phyloP scores from a whole-genome alignment of 1,139 yeast species.

The Zygosaccharomyces pseudobailii region DNA sequence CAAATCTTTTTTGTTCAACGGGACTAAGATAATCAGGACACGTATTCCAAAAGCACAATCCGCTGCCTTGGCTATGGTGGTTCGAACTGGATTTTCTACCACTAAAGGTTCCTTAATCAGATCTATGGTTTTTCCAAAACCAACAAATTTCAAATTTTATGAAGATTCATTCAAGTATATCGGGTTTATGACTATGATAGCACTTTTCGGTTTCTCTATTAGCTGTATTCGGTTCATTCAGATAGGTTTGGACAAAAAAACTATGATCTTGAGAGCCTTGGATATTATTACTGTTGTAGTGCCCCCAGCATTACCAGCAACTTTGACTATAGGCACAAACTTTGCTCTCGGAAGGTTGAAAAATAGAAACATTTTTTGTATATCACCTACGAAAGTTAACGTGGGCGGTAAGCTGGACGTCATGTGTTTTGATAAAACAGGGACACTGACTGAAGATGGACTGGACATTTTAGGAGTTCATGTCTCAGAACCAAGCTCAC shows the following conservation, averaged over 20 bases:
- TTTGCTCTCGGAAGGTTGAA: constrained; percentile 80
- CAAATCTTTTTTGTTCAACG: constrained; percentile 74
- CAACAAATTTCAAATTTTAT: constrained; percentile 88
- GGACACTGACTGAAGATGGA: constrained; percentile 96
- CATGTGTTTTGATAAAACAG: constrained; percentile 93
- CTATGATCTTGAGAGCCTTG: constrained; percentile 81
- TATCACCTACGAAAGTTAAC: constrained; percentile 88
- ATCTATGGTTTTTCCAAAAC: constrained; percentile 95
- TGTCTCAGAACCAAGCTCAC: constrained; percentile 41
- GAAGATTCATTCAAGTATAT: constrained; percentile 92
- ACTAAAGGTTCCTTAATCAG: constrained; percentile 94
- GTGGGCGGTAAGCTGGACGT: constrained; percentile 91
- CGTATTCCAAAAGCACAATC: constrained; percentile 50
- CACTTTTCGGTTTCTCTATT: constrained; percentile 74
- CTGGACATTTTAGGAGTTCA: constrained; percentile 88
- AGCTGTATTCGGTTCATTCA: constrained; percentile 79
- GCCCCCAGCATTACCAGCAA: constrained; percentile 98
- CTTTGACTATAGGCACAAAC: constrained; percentile 91
- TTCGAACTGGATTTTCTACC: constrained; percentile 88
- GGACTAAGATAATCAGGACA: constrained; percentile 82
- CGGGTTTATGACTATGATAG: constrained; percentile 88
- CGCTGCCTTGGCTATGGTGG: constrained; percentile 75
- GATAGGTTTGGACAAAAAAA: constrained; percentile 61
- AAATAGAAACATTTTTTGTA: constrained; percentile 69
- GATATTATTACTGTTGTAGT: constrained; percentile 95